These are phyloP conservation scores for Wickerhamiella azyma DNA, from an alignment of 805 yeast genomes.

Conservation along the genomic window DNA sequence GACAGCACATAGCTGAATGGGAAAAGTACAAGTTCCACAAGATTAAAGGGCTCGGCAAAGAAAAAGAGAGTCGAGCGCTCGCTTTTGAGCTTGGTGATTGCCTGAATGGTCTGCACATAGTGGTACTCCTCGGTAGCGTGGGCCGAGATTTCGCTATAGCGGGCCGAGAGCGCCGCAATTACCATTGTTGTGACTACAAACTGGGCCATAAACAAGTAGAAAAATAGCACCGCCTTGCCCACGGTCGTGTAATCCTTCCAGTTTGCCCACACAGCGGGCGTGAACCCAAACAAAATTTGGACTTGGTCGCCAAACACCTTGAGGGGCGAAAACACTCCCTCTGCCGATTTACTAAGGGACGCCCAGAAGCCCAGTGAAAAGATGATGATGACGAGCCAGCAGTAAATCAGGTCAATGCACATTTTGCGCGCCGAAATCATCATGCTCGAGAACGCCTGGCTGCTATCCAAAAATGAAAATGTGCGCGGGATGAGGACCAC, in stretches of 20 bases:
- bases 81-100: conserved; percentile 26
- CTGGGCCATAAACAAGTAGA: conserved; percentile 41
- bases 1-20: conserved; percentile 25
- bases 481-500: conserved; percentile 38
- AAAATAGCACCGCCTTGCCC: conserved; percentile 36
- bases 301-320: conserved; percentile 39
- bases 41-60: conserved; percentile 27
- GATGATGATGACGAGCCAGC: conserved; percentile 36
- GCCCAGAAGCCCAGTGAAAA: conserved; percentile 43
- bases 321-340: conserved; percentile 29
- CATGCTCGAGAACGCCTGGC: conserved; percentile 39
- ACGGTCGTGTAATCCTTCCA: conserved; percentile 37
- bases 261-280: conserved; percentile 46
- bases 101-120: conserved; percentile 27
- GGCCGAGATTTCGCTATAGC: conserved; percentile 25
- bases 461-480: conserved; percentile 37
- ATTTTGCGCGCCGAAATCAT: conserved; percentile 38
- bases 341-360: conserved; percentile 36
- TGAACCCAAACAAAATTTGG: conserved; percentile 42
- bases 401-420: conserved; percentile 37
- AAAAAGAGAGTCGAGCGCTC: conserved; percentile 27
- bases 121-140: conserved; percentile 30
- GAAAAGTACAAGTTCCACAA: conserved; percentile 23
- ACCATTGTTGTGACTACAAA: conserved; percentile 42
- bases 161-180: conserved; percentile 37